Base-by-base conservation (phyloP, 2,329 filamentous ascomycete species). In the Didymella pomorum region DNA sequence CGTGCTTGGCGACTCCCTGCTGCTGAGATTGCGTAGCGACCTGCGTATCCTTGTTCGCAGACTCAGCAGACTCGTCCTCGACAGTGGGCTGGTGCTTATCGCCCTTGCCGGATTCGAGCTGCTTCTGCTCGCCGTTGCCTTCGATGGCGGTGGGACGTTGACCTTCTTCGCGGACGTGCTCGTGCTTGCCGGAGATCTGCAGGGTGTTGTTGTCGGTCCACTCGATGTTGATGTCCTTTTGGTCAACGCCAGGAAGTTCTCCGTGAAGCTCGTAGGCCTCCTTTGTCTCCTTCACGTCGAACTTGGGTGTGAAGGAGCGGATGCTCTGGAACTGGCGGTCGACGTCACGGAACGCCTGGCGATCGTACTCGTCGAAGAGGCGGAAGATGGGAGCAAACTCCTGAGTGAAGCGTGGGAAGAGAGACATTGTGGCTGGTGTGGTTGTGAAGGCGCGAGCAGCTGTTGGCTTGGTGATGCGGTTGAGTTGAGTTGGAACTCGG, bases 121-220 rank as follows among this genome's bases (percentile, higher is more conserved):
- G 64, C 60, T 69, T 70, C 58, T 68, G 64, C 21, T 65, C 62
- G 5, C 60, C 57, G 37, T 51, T 63, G 35, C 4, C 23, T 14
- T 86, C 83, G 53, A 87, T 77, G 47, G 68, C 66, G 80, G 81
- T 26, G 14, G 83, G 79, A 29, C 83, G 77, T 2, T 82, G 79
- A 58, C 84, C 84, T 37, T 86, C 78, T 59, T 85, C 84, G 76
- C 86, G 84, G 64, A 80, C 80, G 65, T 87, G 85, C 78, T 93
- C 90, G 55, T 87, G 83, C 63, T 83, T 86, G 71, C 91, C 91
- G 57, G 85, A 86, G 74, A 95, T 82, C 63, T 86, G 83, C 42
- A 94, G 80, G 16, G 89, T 93, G 79, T 91, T 88, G 41, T 84
- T 81, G 73, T 94, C 90, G 58, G 86, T 88, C 82, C 93, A 94